A percentile compares a stretch with the other conserved stretches of the same genome.
These are phyloP conservation scores for Talaromyces islandicus DNA, from an alignment of 2,329 filamentous ascomycete genomes.

Conservation along the genomic window DNA sequence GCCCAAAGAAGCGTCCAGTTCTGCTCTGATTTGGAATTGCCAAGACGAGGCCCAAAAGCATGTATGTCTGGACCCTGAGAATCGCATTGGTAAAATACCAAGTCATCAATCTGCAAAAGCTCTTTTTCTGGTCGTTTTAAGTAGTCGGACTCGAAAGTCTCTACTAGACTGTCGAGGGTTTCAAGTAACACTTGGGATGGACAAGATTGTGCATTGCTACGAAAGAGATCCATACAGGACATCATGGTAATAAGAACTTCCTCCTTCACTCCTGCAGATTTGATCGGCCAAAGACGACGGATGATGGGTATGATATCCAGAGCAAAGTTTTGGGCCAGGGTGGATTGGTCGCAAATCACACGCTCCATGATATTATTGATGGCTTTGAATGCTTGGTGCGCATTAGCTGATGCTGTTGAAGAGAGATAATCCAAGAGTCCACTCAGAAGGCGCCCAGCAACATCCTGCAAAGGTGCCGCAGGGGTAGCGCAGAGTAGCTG, in stretches of 20 bases:
- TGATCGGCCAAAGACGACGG: slow-evolving; percentile 70
- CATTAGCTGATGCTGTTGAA: slow-evolving; percentile 50
- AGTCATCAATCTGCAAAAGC: slow-evolving; percentile 70
- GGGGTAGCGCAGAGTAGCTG: slow-evolving; percentile 57
- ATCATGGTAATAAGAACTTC: slow-evolving; percentile 72
- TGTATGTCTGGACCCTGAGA: slow-evolving; percentile 29
- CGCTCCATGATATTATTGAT: slow-evolving; percentile 66
- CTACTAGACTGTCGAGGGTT: slow-evolving; percentile 59
- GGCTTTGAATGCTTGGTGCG: slow-evolving; percentile 67
- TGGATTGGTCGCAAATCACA: slow-evolving; percentile 62
- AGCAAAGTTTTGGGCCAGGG: slow-evolving; percentile 56
- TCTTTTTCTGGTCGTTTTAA: slow-evolving; percentile 63
- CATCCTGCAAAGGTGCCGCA: slow-evolving; percentile 60
- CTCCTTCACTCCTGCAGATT: slow-evolving; percentile 61
- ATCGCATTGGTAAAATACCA: slow-evolving; percentile 49
- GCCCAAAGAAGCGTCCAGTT: slow-evolving; percentile 36
- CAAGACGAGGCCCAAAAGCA: slow-evolving; percentile 31
- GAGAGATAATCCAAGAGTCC: slow-evolving; percentile 57
- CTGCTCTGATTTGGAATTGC: slow-evolving; percentile 29
- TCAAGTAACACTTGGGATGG: slow-evolving; percentile 32
- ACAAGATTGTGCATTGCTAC: slow-evolving; percentile 34
- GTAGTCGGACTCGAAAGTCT: slow-evolving; percentile 74
- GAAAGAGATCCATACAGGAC: slow-evolving; percentile 56
- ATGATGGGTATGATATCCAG: slow-evolving; percentile 64
- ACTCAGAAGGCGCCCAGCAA: slow-evolving; percentile 51